Conservation (phyloP, 1,139 yeast species). For the Pneumocystis canis region DNA sequence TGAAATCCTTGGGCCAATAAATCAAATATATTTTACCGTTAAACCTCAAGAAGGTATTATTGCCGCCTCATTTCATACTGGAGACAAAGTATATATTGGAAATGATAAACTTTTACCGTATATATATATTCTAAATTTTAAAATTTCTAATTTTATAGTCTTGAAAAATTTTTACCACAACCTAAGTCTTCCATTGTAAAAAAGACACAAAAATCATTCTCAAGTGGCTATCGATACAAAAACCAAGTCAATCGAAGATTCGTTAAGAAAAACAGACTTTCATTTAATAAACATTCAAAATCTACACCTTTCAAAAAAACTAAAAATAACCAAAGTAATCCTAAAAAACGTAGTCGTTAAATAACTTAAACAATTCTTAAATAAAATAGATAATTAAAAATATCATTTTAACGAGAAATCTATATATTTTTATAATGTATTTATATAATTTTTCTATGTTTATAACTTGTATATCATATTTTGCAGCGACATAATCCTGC, state of each 20-base stretch:
- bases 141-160: background rate
- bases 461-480: no score
- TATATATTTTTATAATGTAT: background rate
- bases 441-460: no score
- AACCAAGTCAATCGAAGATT: background rate
- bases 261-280: background rate
- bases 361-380: background rate
- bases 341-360: background rate
- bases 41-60: slow-evolving; percentile 94
- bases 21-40: slow-evolving; percentile 90
- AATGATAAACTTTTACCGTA: slow-evolving; percentile 89
- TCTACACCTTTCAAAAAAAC: background rate
- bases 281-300: background rate
- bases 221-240: background rate
- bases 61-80: slow-evolving; percentile 81
- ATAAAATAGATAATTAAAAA: background rate
- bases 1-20: slow-evolving; percentile 92
- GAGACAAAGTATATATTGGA: slow-evolving; percentile 91
- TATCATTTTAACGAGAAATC: background rate
- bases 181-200: background rate
- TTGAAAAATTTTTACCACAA: background rate
- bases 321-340: background rate
- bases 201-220: background rate
- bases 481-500: slow-evolving; percentile 18
- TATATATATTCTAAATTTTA: background rate